Evolutionary conservation across 352 stramenopile genomes (phyloP).

Genomic region (Phytophthora lateralis): DNA sequence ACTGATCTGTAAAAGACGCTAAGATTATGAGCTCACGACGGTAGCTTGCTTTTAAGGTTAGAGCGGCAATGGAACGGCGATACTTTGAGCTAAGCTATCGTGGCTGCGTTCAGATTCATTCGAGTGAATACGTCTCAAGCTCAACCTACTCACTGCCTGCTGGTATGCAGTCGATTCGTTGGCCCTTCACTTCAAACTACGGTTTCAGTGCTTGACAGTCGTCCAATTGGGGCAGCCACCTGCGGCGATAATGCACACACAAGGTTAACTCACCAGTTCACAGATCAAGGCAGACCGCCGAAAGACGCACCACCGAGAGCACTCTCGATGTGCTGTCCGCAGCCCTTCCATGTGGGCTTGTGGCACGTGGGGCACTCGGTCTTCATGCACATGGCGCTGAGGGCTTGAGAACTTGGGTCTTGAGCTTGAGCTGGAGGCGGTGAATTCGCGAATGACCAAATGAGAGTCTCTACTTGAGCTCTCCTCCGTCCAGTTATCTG

Average conservation of each 20-base stretch:
- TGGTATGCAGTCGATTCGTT: too few species aligned
- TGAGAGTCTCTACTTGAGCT: background rate
- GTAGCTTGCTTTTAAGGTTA: too few species aligned
- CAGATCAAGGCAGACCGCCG: background rate
- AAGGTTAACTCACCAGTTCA: background rate
- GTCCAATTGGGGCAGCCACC: conserved; percentile 60
- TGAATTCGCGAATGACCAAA: conserved; percentile 10
- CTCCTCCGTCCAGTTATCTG: background rate
- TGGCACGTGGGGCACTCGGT: conserved; percentile 61
- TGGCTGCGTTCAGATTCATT: too few species aligned
- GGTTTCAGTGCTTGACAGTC: conserved; percentile 48
- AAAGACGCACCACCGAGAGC: conserved; percentile 42
- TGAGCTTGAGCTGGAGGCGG: background rate
- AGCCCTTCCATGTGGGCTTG: conserved; percentile 67
- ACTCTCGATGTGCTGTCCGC: conserved; percentile 61
- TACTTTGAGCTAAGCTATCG: too few species aligned
- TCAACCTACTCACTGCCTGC: too few species aligned
- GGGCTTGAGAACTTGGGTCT: background rate
- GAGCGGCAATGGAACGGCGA: too few species aligned
- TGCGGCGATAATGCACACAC: conserved; percentile 3
- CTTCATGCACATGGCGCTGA: conserved; percentile 59
- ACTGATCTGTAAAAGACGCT: too few species aligned
- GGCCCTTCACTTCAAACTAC: too few species aligned
- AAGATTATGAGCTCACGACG: too few species aligned
- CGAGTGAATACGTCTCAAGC: too few species aligned